phyloP scores from a whole-genome alignment of 1,284 basidiomycete species.

The Fistulina hepatica region DNA sequence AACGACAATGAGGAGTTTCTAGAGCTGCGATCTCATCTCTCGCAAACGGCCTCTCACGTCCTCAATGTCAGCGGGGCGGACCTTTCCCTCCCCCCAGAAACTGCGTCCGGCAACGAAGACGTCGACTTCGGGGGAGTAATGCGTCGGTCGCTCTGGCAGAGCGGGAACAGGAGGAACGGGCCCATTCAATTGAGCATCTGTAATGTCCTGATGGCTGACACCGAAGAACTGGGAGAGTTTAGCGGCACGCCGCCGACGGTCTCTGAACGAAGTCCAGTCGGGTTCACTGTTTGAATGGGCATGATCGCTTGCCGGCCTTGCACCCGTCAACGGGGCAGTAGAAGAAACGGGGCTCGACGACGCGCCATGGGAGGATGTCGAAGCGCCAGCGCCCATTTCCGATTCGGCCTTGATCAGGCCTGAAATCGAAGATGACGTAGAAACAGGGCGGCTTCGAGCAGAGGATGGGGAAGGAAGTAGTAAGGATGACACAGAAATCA shows the following conservation, averaged over 20 bases:
- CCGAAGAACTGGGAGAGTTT: constrained; percentile 52
- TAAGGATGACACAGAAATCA: constrained; percentile 7
- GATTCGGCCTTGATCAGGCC: no score
- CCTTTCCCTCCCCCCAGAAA: constrained; percentile 30
- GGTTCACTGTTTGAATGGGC: background rate
- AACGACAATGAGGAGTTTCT: constrained; percentile 4
- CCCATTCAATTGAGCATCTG: constrained; percentile 17
- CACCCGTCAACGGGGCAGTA: constrained; percentile 8
- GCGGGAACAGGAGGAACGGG: constrained; percentile 6
- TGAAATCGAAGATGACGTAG: background rate
- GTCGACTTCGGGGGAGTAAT: constrained; percentile 27
- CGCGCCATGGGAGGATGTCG: background rate
- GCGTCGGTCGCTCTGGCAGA: constrained; percentile 7
- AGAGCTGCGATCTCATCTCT: constrained; percentile 29
- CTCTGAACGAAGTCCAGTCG: constrained; percentile 26
- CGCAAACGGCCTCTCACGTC: constrained; percentile 40
- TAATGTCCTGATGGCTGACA: constrained; percentile 39
- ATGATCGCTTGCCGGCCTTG: constrained; percentile 1
- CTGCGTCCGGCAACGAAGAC: constrained; percentile 23
- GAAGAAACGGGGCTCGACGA: constrained; percentile 2
- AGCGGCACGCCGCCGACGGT: constrained; percentile 36
- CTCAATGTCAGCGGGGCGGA: constrained; percentile 19
- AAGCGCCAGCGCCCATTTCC: background rate
- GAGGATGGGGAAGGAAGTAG: background rate
- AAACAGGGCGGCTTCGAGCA: background rate